Evolutionary conservation across 176 grass and related monocot species (phyloP).

Genomic region (Echinochloa phyllopogon): DNA sequence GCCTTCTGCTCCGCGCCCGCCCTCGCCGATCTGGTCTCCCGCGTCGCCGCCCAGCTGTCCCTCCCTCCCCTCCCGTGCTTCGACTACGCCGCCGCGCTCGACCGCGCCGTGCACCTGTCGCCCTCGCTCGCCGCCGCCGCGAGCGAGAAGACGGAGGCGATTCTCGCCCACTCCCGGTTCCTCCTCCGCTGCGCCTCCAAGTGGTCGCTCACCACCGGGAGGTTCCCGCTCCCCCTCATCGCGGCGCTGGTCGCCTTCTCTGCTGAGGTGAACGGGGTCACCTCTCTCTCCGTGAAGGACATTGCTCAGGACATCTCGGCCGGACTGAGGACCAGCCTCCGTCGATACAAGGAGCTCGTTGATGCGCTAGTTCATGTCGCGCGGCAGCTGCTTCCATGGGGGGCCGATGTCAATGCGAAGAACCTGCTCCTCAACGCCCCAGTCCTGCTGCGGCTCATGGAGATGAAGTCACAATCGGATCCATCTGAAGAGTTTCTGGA

Average conservation of each 20-base stretch:
- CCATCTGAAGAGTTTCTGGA: slow-evolving; percentile 44
- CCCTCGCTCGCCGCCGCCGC: slow-evolving; percentile 25
- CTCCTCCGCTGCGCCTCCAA: slow-evolving; percentile 72
- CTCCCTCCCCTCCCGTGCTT: slow-evolving; percentile 62
- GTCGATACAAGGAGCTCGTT: slow-evolving; percentile 63
- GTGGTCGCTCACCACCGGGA: slow-evolving; percentile 78
- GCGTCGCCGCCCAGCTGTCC: slow-evolving; percentile 46
- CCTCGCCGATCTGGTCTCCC: slow-evolving; percentile 55
- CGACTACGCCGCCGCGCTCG: slow-evolving; percentile 51
- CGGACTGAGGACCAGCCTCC: slow-evolving; percentile 47
- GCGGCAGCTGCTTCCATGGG: slow-evolving; percentile 65
- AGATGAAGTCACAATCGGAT: slow-evolving; percentile 52
- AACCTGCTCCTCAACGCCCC: slow-evolving; percentile 65
- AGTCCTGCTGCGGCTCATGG: slow-evolving; percentile 68
- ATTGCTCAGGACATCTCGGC: slow-evolving; percentile 58
- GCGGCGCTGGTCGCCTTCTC: slow-evolving; percentile 56
- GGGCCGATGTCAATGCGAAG: slow-evolving; percentile 60
- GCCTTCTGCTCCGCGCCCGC: slow-evolving; percentile 35
- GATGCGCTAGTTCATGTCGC: slow-evolving; percentile 58
- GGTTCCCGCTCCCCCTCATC: slow-evolving; percentile 62
- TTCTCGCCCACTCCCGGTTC: slow-evolving; percentile 64
- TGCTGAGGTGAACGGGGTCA: slow-evolving; percentile 53
- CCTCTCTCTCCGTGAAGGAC: slow-evolving; percentile 48
- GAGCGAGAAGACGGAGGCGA: slow-evolving; percentile 35
- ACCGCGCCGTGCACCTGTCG: slow-evolving; percentile 47